These are phyloP conservation scores for Mycena kentingensis DNA, from an alignment of 768 basidiomycete genomes.

Conservation along the genomic window DNA sequence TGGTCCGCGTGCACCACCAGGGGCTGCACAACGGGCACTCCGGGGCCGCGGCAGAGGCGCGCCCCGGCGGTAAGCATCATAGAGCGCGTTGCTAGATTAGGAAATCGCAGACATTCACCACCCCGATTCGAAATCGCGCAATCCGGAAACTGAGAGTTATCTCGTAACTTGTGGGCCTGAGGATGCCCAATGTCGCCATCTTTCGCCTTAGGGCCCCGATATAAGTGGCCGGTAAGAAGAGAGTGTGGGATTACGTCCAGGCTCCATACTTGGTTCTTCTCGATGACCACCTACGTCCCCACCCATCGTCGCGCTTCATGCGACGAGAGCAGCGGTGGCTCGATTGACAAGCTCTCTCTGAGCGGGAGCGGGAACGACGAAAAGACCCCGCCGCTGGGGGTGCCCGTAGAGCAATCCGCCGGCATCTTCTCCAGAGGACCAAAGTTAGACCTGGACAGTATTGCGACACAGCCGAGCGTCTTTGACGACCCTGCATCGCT, in stretches of 20 bases:
- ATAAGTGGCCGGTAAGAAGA: no score
- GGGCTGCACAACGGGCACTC: conserved; percentile 82
- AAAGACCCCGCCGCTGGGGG: conserved; percentile 33
- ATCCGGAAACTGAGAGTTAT: conserved; percentile 5
- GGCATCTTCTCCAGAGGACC: conserved; percentile 34
- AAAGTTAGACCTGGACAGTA: conserved; percentile 45
- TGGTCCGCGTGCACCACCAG: conserved; percentile 91
- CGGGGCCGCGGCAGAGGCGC: conserved; percentile 86
- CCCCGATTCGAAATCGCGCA: conserved; percentile 14
- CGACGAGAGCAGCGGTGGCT: conserved; percentile 8
- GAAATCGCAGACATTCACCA: no score
- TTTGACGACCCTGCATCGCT: conserved; percentile 58
- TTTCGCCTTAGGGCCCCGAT: no score
- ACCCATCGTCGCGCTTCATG: conserved; percentile 1
- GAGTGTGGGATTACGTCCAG: no score
- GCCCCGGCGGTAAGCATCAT: conserved; percentile 57
- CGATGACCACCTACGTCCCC: background rate
- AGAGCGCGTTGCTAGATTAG: conserved; percentile 9
- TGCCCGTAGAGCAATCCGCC: conserved; percentile 28
- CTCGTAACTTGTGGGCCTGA: no score
- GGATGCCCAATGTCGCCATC: no score
- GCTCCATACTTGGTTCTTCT: no score
- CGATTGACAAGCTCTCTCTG: conserved; percentile 5
- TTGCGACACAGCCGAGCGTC: conserved; percentile 64
- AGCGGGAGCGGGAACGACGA: conserved; percentile 10